Conservation (phyloP, 1,284 basidiomycete genomes). For the Tetrapyrgos nigripes region DNA sequence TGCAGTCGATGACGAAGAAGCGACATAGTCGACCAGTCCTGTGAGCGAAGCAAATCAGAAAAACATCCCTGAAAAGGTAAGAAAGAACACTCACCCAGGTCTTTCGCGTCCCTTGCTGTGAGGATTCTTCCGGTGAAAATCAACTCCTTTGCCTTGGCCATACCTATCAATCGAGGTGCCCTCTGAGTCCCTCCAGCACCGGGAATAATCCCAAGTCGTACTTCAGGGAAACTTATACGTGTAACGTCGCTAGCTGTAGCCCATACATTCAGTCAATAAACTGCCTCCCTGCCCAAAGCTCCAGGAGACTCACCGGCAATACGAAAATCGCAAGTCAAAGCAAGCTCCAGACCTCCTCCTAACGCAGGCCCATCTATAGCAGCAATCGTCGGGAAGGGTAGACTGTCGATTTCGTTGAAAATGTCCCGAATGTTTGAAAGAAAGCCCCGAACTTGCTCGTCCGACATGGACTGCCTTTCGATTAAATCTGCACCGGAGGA, state of each 20-base stretch:
- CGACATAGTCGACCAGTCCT: conserved; percentile 86
- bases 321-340: conserved; percentile 87
- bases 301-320: conserved; percentile 70
- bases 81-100: conserved; percentile 64
- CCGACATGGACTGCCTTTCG: conserved; percentile 84
- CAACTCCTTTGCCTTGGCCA: conserved; percentile 86
- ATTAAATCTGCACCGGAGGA: conserved; percentile 94
- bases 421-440: conserved; percentile 79
- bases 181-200: conserved; percentile 96
- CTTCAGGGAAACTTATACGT: conserved; percentile 86
- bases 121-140: conserved; percentile 81
- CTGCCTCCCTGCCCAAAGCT: background rate
- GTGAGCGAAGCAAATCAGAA: conserved; percentile 13
- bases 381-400: conserved; percentile 89
- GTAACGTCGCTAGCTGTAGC: conserved; percentile 61
- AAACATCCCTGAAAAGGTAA: conserved; percentile 1
- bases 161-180: conserved; percentile 82
- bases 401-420: conserved; percentile 75
- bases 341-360: conserved; percentile 90
- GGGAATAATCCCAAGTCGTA: conserved; percentile 90
- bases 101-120: conserved; percentile 71
- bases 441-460: conserved; percentile 78
- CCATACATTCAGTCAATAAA: too few relatives aligned
- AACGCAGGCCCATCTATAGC: conserved; percentile 93
- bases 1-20: conserved; percentile 60